Evolutionary conservation across 352 stramenopile genomes (phyloP), one percentile per base, ranked within the genome.

Genomic region (Phytophthora uliginosa): DNA sequence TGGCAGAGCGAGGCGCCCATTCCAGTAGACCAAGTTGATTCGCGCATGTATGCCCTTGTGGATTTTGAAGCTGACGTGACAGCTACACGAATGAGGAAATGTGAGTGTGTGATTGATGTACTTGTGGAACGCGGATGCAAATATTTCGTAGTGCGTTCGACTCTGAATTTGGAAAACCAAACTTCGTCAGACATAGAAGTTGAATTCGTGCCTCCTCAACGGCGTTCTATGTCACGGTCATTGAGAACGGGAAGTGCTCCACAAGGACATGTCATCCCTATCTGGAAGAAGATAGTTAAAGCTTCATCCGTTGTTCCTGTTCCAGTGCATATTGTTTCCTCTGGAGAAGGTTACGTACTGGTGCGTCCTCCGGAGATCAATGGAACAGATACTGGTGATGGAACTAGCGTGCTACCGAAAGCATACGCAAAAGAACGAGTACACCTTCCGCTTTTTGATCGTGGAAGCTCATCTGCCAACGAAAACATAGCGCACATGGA

Each of bases 41-140:
- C 87, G 18, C 85, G 87, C 42, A 85, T 95, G 85, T 96, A 93
- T 74, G 86, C 87, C 7, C 73, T 96, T 6, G 83, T 93, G 22
- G 86, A 94, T 59, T 67, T 79, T 50, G 81, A 93, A 75, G 73
- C 75, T 3, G 86, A 93, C 38, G 63, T 73, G 18, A 69, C 74
- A 5, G 76, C 77, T 3, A 74, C 72, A 6, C 72, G 73, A 42
- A 86, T 91, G 71, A 81, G 83, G 42, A 94, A 94, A 56, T 96
- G 89, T 38, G 90, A 97, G 68, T 95, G 89, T 55, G 83, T 95
- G 34, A 94, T 97, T 61, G 90, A 96, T 54, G 89, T 97, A 4
- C 63, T 94, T 13, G 83, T 97, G 8, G 86, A 97, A 59, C 86
- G 85, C 47, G 90, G 90, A n/a, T 94, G 87, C 74, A 97, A 97